These are phyloP conservation scores for Vitis hybrid DNA, from an alignment of 177 flowering plant genomes.

Conservation along the genomic window DNA sequence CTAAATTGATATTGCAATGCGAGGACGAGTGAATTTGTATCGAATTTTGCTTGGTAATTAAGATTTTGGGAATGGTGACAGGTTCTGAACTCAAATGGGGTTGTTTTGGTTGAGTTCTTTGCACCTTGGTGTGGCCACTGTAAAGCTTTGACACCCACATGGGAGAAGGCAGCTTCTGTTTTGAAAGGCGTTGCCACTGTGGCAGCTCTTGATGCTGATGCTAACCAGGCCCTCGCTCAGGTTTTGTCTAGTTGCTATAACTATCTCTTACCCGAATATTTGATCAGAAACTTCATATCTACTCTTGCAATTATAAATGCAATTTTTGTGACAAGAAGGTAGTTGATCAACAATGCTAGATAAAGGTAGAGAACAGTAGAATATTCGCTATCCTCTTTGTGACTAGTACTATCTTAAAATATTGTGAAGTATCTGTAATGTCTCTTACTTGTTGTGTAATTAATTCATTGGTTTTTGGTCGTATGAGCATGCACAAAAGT, in stretches of 20 bases:
- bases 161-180: slow-evolving; percentile 84
- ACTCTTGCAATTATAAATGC: too few species aligned
- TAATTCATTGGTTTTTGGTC: too few species aligned
- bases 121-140: slow-evolving; percentile 93
- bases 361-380: too few species aligned
- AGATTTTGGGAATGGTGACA: slow-evolving; percentile 30
- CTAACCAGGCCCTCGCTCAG: slow-evolving; percentile 90
- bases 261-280: not conserved
- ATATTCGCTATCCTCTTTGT: not conserved
- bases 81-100: slow-evolving; percentile 81
- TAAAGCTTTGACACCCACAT: slow-evolving; percentile 64
- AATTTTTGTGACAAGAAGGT: too few species aligned
- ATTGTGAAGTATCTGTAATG: too few species aligned
- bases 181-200: slow-evolving; percentile 96
- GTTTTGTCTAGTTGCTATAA: slow-evolving; percentile 27
- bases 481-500: not conserved
- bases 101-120: slow-evolving; percentile 77
- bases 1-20: too few species aligned
- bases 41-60: not conserved
- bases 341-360: too few species aligned
- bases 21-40: too few species aligned
- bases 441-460: too few species aligned
- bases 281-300: too few species aligned
- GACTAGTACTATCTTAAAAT: not conserved
- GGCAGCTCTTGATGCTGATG: slow-evolving; percentile 96